Conservation (phyloP, 176 grass and related monocot genomes). For the Zizania latifolia region DNA sequence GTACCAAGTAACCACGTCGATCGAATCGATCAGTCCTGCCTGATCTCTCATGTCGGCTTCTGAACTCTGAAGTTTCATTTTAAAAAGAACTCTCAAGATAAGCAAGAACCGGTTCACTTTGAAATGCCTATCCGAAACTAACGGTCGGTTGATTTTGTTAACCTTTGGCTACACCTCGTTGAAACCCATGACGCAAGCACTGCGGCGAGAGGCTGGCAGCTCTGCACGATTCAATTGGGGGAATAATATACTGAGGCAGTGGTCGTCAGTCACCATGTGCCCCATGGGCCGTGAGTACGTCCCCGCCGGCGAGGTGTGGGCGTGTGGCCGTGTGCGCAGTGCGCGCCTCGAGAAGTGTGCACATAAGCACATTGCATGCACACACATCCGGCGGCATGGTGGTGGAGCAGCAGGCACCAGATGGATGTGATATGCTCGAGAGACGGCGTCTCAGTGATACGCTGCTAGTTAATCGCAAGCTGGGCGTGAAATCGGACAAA, state of each 20-base stretch:
- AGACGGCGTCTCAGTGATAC: neutral
- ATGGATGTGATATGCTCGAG: neutral
- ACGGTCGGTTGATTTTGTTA: too few species aligned
- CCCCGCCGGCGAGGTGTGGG: neutral
- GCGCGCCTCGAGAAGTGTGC: neutral
- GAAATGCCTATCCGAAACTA: too few species aligned
- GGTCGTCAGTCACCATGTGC: neutral
- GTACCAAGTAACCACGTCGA: too few species aligned
- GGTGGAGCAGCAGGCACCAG: neutral
- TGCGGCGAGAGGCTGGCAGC: neutral
- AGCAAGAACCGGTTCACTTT: too few species aligned
- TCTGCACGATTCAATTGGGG: constrained; percentile 7
- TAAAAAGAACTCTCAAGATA: too few species aligned
- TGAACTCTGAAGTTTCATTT: too few species aligned
- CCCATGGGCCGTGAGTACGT: neutral
- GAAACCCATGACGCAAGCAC: neutral
- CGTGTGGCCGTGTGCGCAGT: too few species aligned
- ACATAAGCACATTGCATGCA: neutral
- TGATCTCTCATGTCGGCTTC: too few species aligned
- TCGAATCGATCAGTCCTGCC: too few species aligned
- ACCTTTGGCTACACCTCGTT: neutral
- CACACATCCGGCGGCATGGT: neutral
- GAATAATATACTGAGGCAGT: neutral
- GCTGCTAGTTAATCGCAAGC: neutral
- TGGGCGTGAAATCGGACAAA: neutral